These are phyloP conservation scores for Moesziomyces globuligerus DNA, from an alignment of 1,284 basidiomycete species.

Conservation along the genomic window DNA sequence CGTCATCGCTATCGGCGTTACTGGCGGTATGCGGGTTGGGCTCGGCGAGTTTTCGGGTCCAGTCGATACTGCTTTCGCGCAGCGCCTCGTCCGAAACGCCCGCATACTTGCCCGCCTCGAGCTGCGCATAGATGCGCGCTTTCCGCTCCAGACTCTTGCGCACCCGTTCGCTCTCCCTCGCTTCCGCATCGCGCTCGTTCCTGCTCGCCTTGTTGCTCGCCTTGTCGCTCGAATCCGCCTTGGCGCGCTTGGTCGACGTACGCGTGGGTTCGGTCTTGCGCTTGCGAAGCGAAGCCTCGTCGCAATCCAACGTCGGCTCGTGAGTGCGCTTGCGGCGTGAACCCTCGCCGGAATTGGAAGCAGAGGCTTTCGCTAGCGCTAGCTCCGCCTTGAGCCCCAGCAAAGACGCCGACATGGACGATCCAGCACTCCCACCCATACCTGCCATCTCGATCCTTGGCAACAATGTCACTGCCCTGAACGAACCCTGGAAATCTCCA, in stretches of 20 bases:
- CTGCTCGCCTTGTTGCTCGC: no score
- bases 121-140: conserved; percentile 81
- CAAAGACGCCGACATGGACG: conserved; percentile 35
- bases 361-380: conserved; percentile 27
- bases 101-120: conserved; percentile 81
- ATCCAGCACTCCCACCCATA: conserved; percentile 1
- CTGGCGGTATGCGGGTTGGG: conserved; percentile 63
- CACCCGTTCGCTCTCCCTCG: conserved; percentile 72
- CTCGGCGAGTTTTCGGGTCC: conserved; percentile 69
- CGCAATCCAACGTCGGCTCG: no score
- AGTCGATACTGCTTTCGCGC: conserved; percentile 86
- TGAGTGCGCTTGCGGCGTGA: no score
- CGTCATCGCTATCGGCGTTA: conserved; percentile 69
- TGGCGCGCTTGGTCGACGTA: no score
- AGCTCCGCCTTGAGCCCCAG: conserved; percentile 49
- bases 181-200: background rate
- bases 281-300: conserved; percentile 7
- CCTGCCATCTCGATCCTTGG: no score
- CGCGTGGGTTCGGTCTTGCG: conserved; percentile 4
- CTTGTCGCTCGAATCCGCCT: no score
- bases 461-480: no score
- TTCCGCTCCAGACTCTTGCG: conserved; percentile 78
- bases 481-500: no score
- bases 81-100: conserved; percentile 71
- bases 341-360: conserved; percentile 4